phyloP scores from a whole-genome alignment of 169 alveolate species.

The Besnoitia besnoiti region DNA sequence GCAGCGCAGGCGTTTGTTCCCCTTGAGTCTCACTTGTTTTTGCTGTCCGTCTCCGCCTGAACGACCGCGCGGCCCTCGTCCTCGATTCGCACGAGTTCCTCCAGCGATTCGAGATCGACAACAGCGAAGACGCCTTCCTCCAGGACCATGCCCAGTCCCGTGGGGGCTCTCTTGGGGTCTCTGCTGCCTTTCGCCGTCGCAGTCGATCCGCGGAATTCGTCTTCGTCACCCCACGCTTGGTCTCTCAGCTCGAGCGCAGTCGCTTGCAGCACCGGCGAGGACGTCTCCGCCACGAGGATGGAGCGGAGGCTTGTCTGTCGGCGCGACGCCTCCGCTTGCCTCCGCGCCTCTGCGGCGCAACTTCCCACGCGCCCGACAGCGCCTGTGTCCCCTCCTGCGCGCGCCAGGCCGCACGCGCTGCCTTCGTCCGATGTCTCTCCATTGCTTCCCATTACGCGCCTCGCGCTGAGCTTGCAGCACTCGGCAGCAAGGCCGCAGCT shows the following conservation, averaged over 20 bases:
- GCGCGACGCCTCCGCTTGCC: not conserved
- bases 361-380: not conserved
- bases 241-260: not conserved
- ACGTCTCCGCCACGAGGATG: conserved; percentile 6
- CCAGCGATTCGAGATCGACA: not conserved
- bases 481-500: not conserved
- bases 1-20: too few species aligned
- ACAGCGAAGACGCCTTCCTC: conserved; percentile 29
- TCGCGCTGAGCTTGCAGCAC: not conserved
- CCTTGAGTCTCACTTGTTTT: conserved; percentile 6
- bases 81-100: not conserved
- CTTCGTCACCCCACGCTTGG: not conserved
- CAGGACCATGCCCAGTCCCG: conserved; percentile 16
- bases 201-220: not conserved
- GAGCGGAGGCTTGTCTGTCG: not conserved
- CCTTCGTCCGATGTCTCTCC: too few species aligned
- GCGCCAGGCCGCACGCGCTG: too few species aligned
- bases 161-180: not conserved
- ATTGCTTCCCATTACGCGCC: too few species aligned
- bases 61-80: not conserved
- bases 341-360: not conserved
- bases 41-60: not conserved
- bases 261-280: conserved; percentile 29
- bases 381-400: not conserved
- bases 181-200: not conserved